Evolutionary conservation across 2,329 filamentous ascomycete species (phyloP).

Genomic region (Hymenoscyphus fraxineus): DNA sequence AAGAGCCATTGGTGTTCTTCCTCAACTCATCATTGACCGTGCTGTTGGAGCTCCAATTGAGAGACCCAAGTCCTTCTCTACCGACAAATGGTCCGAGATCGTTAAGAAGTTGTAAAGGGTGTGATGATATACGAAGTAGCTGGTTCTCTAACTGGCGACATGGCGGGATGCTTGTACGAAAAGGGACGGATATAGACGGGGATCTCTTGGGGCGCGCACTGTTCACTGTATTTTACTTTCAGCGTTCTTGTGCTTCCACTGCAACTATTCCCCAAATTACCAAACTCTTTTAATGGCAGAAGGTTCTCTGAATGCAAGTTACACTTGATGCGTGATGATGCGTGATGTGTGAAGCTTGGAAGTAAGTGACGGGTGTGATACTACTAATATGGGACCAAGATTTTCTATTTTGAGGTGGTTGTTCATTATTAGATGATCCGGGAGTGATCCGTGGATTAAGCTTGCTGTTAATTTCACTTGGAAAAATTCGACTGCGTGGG

Average conservation of each 20-base stretch:
- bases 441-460: too few species aligned
- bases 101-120: slow-evolving; percentile 38
- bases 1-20: slow-evolving; percentile 94
- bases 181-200: slow-evolving; percentile 29
- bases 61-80: slow-evolving; percentile 98
- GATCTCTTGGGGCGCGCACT: slow-evolving; percentile 23
- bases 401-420: too few species aligned
- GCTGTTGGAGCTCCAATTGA: slow-evolving; percentile 95
- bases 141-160: neutral
- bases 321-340: too few species aligned
- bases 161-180: slow-evolving; percentile 27
- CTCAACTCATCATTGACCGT: slow-evolving; percentile 99
- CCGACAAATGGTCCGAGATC: slow-evolving; percentile 92
- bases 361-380: too few species aligned
- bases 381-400: too few species aligned
- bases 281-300: slow-evolving; percentile 7
- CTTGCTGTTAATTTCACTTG: too few species aligned
- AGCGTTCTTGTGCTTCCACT: slow-evolving; percentile 27
- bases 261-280: slow-evolving; percentile 19
- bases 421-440: too few species aligned
- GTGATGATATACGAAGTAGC: neutral
- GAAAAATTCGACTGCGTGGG: neutral
- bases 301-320: neutral
- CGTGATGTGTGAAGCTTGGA: too few species aligned
- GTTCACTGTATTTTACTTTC: slow-evolving; percentile 36